These are phyloP conservation scores for Salvia splendens DNA, from an alignment of 257 asterid genomes.

Conservation along the genomic window DNA sequence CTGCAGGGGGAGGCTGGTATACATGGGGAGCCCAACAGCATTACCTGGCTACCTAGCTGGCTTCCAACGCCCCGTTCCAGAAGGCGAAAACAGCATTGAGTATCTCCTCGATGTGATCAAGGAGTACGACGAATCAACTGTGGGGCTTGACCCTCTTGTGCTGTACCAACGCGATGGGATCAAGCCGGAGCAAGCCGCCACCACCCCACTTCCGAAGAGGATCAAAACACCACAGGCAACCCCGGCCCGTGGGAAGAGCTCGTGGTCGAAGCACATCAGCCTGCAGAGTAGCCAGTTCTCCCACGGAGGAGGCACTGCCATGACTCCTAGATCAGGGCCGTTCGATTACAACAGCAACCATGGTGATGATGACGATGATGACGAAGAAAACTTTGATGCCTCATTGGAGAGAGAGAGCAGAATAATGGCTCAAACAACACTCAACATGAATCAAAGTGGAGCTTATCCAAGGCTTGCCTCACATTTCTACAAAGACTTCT, in stretches of 20 bases:
- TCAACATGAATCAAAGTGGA: slow-evolving; percentile 49
- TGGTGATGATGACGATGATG: slow-evolving; percentile 34
- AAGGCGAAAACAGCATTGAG: slow-evolving; percentile 72
- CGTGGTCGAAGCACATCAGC: slow-evolving; percentile 57
- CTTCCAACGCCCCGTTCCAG: slow-evolving; percentile 77
- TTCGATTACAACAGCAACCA: slow-evolving; percentile 30
- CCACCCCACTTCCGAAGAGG: slow-evolving; percentile 55
- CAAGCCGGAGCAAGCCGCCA: slow-evolving; percentile 59
- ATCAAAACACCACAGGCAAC: slow-evolving; percentile 39
- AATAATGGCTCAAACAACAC: slow-evolving; percentile 44
- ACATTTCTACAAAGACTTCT: slow-evolving; percentile 84
- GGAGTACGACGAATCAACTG: slow-evolving; percentile 75
- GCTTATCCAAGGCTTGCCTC: slow-evolving; percentile 67
- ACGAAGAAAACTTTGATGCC: slow-evolving; percentile 61
- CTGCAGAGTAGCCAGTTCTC: slow-evolving; percentile 59
- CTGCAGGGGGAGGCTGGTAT: slow-evolving; percentile 73
- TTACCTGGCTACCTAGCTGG: slow-evolving; percentile 57
- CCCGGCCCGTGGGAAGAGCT: slow-evolving; percentile 40
- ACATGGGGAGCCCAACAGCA: slow-evolving; percentile 63
- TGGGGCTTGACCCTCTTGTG: slow-evolving; percentile 76
- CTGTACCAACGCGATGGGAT: slow-evolving; percentile 68
- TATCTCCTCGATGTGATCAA: slow-evolving; percentile 83
- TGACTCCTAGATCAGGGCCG: slow-evolving; percentile 43
- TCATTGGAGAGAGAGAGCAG: slow-evolving; percentile 60
- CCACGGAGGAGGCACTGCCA: slow-evolving; percentile 29